Conservation (phyloP, 2,329 filamentous ascomycete genomes). For the Polychaeton citri region DNA sequence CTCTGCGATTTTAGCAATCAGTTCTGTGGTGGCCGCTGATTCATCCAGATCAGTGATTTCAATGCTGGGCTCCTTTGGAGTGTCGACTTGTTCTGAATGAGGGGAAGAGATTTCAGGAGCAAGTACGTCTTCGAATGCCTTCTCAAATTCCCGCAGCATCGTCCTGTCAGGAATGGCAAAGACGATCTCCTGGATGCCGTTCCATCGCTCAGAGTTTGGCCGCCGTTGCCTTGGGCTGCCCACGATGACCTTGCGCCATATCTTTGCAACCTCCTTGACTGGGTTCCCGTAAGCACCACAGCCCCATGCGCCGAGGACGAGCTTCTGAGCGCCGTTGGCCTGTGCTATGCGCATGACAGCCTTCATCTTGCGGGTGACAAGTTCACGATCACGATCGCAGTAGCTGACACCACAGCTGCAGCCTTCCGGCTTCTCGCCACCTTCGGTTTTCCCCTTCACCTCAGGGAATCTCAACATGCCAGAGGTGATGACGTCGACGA, state of each 20-base stretch:
- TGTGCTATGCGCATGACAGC: slow-evolving; percentile 41
- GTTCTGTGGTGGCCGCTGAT: slow-evolving; percentile 5
- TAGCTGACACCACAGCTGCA: slow-evolving; percentile 27
- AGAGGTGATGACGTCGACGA: slow-evolving; percentile 44
- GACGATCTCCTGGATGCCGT: slow-evolving; percentile 37
- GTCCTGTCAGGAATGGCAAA: slow-evolving; percentile 44
- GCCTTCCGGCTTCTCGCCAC: slow-evolving; percentile 14
- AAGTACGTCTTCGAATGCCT: slow-evolving; percentile 17
- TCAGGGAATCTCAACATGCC: slow-evolving; percentile 49
- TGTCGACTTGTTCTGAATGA: slow-evolving; percentile 1
- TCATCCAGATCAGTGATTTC: slow-evolving; percentile 7
- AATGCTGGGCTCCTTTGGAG: slow-evolving; percentile 3
- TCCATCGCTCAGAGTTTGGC: slow-evolving; percentile 27
- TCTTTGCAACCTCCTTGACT: slow-evolving; percentile 41
- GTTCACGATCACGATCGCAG: slow-evolving; percentile 36
- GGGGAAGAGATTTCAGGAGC: slow-evolving; percentile 7
- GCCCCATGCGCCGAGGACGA: slow-evolving; percentile 52
- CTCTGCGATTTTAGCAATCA: slow-evolving; percentile 19
- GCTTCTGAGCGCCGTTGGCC: slow-evolving; percentile 30
- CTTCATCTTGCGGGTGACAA: slow-evolving; percentile 43
- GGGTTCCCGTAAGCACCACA: slow-evolving; percentile 53
- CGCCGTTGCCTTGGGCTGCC: slow-evolving; percentile 17
- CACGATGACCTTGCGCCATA: slow-evolving; percentile 36
- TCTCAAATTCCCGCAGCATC: slow-evolving; percentile 40
- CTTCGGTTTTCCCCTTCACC: slow-evolving; percentile 23